These are phyloP conservation scores for Cytospora leucostoma DNA, from an alignment of 2,329 filamentous ascomycete genomes.

Conservation along the genomic window DNA sequence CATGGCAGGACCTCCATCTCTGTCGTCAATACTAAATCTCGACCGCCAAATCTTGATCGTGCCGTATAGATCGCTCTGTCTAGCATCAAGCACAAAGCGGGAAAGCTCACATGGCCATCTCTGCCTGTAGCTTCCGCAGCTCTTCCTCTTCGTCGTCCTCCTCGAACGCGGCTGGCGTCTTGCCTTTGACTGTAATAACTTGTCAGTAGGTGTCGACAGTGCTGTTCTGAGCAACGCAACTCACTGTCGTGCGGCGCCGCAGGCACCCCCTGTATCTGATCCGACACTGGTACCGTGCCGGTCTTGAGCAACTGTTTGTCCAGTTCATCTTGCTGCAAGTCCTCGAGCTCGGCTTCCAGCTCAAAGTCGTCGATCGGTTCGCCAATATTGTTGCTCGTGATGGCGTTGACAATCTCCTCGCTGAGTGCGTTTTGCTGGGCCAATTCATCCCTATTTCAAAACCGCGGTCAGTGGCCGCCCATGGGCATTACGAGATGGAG, in stretches of 20 bases:
- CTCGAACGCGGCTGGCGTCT: conserved; percentile 52
- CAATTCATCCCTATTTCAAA: conserved; percentile 71
- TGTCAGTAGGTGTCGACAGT: conserved; percentile 1
- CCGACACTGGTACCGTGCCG: conserved; percentile 77
- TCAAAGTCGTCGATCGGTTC: conserved; percentile 82
- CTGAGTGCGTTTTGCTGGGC: conserved; percentile 90
- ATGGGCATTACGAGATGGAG: conserved; percentile 16
- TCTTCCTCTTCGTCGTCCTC: conserved; percentile 97
- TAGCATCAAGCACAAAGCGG: not conserved
- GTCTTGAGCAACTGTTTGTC: conserved; percentile 94
- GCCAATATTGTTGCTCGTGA: conserved; percentile 69
- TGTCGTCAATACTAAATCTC: not conserved
- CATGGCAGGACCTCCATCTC: not conserved
- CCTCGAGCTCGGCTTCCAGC: conserved; percentile 80
- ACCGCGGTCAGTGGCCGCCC: conserved; percentile 35
- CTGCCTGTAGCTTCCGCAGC: conserved; percentile 86
- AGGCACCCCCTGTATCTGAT: conserved; percentile 76
- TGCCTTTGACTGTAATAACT: conserved; percentile 49
- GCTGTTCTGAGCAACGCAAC: conserved; percentile 40
- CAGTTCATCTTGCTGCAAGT: conserved; percentile 86
- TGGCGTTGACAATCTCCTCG: conserved; percentile 87
- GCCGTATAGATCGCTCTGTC: not conserved
- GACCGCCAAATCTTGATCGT: not conserved
- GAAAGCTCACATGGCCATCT: conserved; percentile 83
- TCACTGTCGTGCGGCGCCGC: conserved; percentile 74